A percentile compares a stretch with the other conserved stretches of the same genome.
Conservation (phyloP, 164 flowering plant genomes). For the Amborella trichopoda region DNA sequence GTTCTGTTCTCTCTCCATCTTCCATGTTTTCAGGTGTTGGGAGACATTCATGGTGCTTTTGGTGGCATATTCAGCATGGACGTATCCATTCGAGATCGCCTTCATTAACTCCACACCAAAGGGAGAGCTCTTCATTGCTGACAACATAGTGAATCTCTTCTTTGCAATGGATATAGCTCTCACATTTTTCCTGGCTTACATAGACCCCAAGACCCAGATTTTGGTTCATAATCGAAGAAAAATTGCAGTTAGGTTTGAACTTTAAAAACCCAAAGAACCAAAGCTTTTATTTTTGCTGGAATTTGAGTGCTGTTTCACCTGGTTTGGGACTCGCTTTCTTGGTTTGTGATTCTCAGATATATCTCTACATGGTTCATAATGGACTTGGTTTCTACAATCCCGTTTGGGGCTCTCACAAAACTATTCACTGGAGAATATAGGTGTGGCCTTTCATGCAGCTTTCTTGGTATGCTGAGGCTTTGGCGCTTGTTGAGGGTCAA, state of each 20-base stretch:
- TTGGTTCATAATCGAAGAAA: slow-evolving; percentile 46
- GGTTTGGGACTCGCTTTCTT: too few relatives aligned
- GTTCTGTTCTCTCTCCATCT: background rate
- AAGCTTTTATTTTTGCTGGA: too few relatives aligned
- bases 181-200: slow-evolving; percentile 75
- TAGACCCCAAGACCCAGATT: slow-evolving; percentile 55
- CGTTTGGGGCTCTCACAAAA: slow-evolving; percentile 50
- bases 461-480: slow-evolving; percentile 64
- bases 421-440: slow-evolving; percentile 40
- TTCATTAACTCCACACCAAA: slow-evolving; percentile 34
- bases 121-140: slow-evolving; percentile 37
- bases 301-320: too few relatives aligned
- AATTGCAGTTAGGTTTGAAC: slow-evolving; percentile 58
- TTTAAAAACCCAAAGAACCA: too few relatives aligned
- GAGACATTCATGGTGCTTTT: slow-evolving; percentile 60
- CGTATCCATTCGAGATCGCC: slow-evolving; percentile 69
- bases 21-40: slow-evolving; percentile 59
- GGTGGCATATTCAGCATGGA: slow-evolving; percentile 76
- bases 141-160: slow-evolving; percentile 56
- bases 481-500: slow-evolving; percentile 81
- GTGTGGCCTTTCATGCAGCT: slow-evolving; percentile 31
- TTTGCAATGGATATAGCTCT: slow-evolving; percentile 58
- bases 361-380: slow-evolving; percentile 79
- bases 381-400: slow-evolving; percentile 90
- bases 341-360: slow-evolving; percentile 32